A percentile compares a stretch with the other conserved stretches of the same genome.
phyloP scores from a whole-genome alignment of 441 rosid species.

The Erodium moschatum region DNA sequence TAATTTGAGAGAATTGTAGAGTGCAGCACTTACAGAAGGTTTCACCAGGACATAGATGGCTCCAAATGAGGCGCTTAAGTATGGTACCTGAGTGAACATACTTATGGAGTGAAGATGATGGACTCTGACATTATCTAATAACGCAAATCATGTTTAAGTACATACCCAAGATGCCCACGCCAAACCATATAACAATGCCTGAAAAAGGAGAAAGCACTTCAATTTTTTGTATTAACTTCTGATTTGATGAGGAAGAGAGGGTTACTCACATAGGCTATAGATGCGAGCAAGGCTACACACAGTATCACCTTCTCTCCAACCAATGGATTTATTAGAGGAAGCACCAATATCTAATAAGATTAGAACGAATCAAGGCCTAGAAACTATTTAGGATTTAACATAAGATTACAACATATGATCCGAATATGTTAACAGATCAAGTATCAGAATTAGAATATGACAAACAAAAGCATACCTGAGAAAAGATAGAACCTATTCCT shows the following conservation, averaged over 20 bases:
- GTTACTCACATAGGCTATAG: slow-evolving; percentile 8
- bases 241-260: no score
- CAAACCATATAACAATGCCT: slow-evolving; percentile 3
- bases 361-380: no score
- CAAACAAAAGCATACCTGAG: slow-evolving; percentile 2
- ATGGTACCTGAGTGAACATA: background rate
- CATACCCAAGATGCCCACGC: slow-evolving; percentile 9
- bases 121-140: background rate
- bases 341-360: no score
- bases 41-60: slow-evolving; percentile 41
- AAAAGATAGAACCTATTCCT: slow-evolving; percentile 5
- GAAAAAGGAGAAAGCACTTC: background rate
- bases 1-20: background rate
- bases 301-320: slow-evolving; percentile 6
- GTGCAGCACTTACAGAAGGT: slow-evolving; percentile 33
- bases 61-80: slow-evolving; percentile 45
- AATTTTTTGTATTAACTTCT: no score
- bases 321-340: slow-evolving; percentile 7
- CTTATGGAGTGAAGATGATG: no score
- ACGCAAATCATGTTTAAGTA: background rate
- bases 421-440: no score
- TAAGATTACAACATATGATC: background rate
- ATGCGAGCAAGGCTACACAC: slow-evolving; percentile 5
- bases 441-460: no score
- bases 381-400: no score